Percentiles rank a stretch among this genome's conserved stretches.
Evolutionary conservation across 345 rosid species (phyloP).

Genomic region (Melaleuca alternifolia): DNA sequence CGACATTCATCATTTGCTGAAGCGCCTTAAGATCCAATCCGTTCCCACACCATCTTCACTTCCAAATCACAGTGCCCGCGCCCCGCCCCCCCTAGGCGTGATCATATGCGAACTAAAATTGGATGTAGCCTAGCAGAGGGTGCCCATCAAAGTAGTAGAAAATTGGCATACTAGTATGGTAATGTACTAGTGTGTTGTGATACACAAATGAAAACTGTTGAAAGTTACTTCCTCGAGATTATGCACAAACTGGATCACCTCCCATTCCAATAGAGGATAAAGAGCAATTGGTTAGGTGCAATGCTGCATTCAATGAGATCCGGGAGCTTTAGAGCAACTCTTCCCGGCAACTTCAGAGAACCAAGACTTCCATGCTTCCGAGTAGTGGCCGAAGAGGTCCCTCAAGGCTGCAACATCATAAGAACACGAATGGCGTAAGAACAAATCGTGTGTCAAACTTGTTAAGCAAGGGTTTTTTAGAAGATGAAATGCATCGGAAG

Average conservation of each 20-base stretch:
- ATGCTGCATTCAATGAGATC: neutral
- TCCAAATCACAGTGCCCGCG: neutral
- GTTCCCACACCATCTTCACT: neutral
- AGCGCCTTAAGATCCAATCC: neutral
- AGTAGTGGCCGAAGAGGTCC: slow-evolving; percentile 80
- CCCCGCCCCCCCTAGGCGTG: neutral
- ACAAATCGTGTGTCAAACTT: neutral
- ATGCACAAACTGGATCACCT: neutral
- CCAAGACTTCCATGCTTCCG: slow-evolving; percentile 93
- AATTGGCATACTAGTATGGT: neutral
- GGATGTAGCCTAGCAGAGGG: neutral
- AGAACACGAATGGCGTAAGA: neutral
- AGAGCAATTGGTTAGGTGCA: neutral
- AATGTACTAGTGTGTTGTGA: neutral
- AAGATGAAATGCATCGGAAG: neutral
- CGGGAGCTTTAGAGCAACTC: neutral
- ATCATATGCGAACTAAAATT: neutral
- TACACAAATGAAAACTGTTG: neutral
- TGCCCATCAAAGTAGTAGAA: neutral
- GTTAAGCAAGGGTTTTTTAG: neutral
- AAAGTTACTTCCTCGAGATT: neutral
- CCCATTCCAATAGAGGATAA: neutral
- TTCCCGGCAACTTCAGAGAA: slow-evolving; percentile 54
- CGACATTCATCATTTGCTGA: neutral
- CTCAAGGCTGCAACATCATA: slow-evolving; percentile 43